Conservation (phyloP, 2,329 filamentous ascomycete species). For the Diaporthe longicolla region DNA sequence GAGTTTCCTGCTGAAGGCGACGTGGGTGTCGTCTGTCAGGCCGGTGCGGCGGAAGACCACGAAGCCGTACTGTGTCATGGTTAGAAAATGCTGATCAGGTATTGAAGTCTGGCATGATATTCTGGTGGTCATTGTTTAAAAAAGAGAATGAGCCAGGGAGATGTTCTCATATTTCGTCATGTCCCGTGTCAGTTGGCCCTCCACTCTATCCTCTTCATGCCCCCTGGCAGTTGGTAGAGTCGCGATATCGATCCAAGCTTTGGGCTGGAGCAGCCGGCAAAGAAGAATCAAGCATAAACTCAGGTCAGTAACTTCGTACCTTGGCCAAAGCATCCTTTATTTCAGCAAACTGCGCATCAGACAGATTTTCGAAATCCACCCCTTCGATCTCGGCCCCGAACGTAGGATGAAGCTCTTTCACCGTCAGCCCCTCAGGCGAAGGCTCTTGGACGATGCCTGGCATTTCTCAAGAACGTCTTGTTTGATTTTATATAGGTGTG, state of each 20-base stretch:
- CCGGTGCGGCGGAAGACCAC: slow-evolving; percentile 65
- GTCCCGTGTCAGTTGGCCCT: not conserved
- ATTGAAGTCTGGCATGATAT: not conserved
- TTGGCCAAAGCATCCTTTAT: slow-evolving; percentile 52
- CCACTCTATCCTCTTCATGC: not conserved
- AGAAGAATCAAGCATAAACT: not conserved
- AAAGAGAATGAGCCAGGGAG: not conserved
- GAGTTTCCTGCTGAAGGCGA: slow-evolving; percentile 64
- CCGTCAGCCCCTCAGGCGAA: slow-evolving; percentile 45
- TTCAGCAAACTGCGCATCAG: slow-evolving; percentile 51
- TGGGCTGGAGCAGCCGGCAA: not conserved
- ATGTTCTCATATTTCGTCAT: not conserved
- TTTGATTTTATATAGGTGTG: not conserved
- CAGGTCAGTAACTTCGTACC: slow-evolving; percentile 44
- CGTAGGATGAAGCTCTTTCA: slow-evolving; percentile 47
- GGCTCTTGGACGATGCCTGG: slow-evolving; percentile 49
- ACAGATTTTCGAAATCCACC: slow-evolving; percentile 51
- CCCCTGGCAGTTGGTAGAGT: not conserved
- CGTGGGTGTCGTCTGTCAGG: slow-evolving; percentile 65
- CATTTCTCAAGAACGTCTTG: slow-evolving; percentile 44
- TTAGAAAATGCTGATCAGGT: not conserved
- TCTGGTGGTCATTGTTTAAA: no score
- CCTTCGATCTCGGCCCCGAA: slow-evolving; percentile 51
- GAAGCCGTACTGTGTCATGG: slow-evolving; percentile 54
- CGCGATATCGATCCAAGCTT: not conserved